Evolutionary conservation across 805 yeast genomes (phyloP), one percentile per base, ranked within the genome.

Genomic region (Lipomyces yamanashiensis): DNA sequence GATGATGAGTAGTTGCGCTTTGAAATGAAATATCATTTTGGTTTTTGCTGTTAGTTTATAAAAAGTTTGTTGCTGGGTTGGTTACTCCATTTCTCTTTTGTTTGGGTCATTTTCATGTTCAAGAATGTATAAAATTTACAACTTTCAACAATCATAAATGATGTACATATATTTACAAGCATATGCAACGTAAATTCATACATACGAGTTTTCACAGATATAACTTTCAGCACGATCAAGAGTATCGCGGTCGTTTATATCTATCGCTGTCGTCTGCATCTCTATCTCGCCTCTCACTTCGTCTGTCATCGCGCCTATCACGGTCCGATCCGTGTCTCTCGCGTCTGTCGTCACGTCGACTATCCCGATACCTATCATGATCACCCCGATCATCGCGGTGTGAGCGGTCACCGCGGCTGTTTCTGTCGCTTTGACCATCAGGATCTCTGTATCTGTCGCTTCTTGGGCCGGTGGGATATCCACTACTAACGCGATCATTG

Each of bases 251-350:
- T 15, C 67, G 63, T 51, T 52, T 58, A 37, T 63, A 19, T 2
- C 71, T 63, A 39, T 71, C 76, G 43, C 73, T 72, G 4, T 70
- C 72, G 39, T 70, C 67, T 8, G 53, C 19, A 48, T 71, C 72
- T 21, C 60, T 55, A 54, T 59, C 65, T 23, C 72, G 72, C 43
- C 71, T 59, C 33, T 64, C 67, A 21, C 72, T 23, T 33, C 67
- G 60, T 21, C 68, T 57, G 19, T 55, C 58, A 51, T 51, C 63
- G 10, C 28, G 28, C 28, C 28, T 28, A 5, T 28, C 28, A 28
- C 28, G 28, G 33, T 53, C 64, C 70, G 65, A 72, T n/a, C 52
- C 52, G 13, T 48, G 52, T 10, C 49, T 43, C 13, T 73, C 68
- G 47, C 73, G 68, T 49, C 66, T 68, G 55, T 72, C 71, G 44